Conservation (phyloP, 192 early-diverging fungal genomes). For the Backusella circina region DNA sequence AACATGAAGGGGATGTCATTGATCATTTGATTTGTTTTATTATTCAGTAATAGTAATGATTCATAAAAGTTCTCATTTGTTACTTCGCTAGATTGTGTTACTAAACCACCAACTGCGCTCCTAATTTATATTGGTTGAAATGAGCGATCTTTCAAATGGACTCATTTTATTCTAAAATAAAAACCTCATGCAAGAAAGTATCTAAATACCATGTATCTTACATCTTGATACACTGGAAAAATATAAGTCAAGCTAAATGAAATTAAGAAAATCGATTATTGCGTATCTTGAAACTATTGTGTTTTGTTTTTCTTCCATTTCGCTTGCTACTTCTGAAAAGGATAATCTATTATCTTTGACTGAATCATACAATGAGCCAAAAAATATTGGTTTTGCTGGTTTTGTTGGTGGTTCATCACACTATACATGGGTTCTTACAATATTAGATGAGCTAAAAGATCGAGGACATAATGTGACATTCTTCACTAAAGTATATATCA, state of each 20-base stretch:
- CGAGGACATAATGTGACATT: not conserved
- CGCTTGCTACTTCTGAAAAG: not conserved
- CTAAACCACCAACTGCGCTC: not conserved
- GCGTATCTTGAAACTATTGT: not conserved
- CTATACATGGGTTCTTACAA: not conserved
- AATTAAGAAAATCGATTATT: not conserved
- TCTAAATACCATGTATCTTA: not conserved
- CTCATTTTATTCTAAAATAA: not conserved
- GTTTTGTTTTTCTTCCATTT: not conserved
- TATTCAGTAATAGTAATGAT: too few relatives aligned
- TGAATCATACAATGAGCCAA: not conserved
- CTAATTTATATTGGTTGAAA: not conserved
- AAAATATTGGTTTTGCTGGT: not conserved
- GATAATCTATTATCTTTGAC: not conserved
- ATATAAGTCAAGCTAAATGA: not conserved
- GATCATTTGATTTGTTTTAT: too few relatives aligned
- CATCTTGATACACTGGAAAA: not conserved
- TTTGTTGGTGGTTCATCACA: slow-evolving; percentile 6
- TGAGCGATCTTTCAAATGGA: not conserved
- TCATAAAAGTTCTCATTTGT: too few relatives aligned
- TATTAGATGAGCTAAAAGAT: not conserved
- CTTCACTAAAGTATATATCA: not conserved
- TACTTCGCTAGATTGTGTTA: too few relatives aligned
- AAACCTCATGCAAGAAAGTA: too few relatives aligned
- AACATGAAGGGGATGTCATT: too few relatives aligned